Evolutionary conservation across 106 monocot species (phyloP), one percentile per base, ranked within the genome.

Genomic region (Phalaenopsis aphrodite): DNA sequence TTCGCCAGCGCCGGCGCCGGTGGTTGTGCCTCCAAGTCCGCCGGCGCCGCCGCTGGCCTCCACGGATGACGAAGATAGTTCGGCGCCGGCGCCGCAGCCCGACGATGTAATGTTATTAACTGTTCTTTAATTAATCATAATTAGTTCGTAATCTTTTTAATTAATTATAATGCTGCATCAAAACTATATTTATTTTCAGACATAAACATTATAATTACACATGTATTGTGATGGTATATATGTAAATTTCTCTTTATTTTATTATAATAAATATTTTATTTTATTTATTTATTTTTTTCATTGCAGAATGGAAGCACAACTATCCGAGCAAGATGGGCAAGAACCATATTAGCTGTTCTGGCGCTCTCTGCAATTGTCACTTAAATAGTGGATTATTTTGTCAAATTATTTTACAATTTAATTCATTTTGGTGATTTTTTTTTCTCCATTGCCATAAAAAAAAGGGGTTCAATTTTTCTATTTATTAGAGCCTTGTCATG

Each of bases 41-140:
- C 91, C 88, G 10, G 84, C 91, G 16, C 91, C 91, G 7, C 58
- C 72, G 17, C 75, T 81, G 24, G 82, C 86, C 19, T 36, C 86
- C 8, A 37, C 84, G 0, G 83, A 86, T 8, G 79, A 75, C 37
- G 77, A 78, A 2, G 86, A 82, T 41, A 37, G 79, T 1, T 67
- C 75, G 2, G 75, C 84, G 72, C 91, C 88, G 1, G 78, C 84
- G 37, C 89, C 89, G 18, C 72, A 49, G 45, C 84, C 87, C 2
- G 42, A 72, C 37, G 84, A 85, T 76, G 86, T 88, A 86, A 49
- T 73, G 3, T 2, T 48, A 52, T 52, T 52, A 52, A 10, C 52
- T 52, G 10, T 12, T 52, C 12, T 52, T 12, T 52, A 52, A 52
- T 15, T 52, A 52, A 1, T 2, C 10, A 52, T 12, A 12, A 52